Conservation (phyloP, 176 grass and related monocot genomes). For the Oryza officinalis region DNA sequence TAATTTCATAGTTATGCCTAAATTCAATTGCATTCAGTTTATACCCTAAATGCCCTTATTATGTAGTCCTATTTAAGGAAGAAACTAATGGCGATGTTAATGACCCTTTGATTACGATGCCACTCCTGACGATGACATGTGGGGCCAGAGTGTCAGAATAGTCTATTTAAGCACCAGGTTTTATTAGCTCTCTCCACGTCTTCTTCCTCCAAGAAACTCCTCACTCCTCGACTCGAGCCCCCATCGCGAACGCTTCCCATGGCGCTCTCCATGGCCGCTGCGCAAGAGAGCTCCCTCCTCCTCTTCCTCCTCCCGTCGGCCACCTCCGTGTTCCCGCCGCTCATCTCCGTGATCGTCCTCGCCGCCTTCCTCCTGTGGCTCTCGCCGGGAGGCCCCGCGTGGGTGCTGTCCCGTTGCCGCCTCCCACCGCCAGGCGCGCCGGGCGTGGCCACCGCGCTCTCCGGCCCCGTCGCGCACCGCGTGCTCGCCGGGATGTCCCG, state of each 20-base stretch:
- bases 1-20: too few relatives aligned
- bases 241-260: conserved; percentile 21
- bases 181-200: neutral
- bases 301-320: conserved; percentile 32
- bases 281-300: conserved; percentile 44
- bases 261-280: conserved; percentile 19
- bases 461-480: conserved; percentile 54
- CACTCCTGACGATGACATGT: too few relatives aligned
- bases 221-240: too few relatives aligned
- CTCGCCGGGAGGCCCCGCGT: conserved; percentile 61
- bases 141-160: neutral
- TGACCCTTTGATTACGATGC: too few relatives aligned
- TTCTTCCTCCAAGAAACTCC: conserved; percentile 4
- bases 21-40: too few relatives aligned
- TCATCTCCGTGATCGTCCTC: conserved; percentile 40
- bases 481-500: conserved; percentile 39
- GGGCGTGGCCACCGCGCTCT: conserved; percentile 45
- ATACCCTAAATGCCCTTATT: too few relatives aligned
- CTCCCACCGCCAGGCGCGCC: conserved; percentile 36
- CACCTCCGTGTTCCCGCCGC: conserved; percentile 24
- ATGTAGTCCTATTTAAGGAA: too few relatives aligned
- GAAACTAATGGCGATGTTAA: too few relatives aligned
- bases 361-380: conserved; percentile 40
- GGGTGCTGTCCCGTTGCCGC: conserved; percentile 46
- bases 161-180: conserved; percentile 19